phyloP scores from a whole-genome alignment of 371 early-diverging fungal species.

The Apophysomyces elegans region DNA sequence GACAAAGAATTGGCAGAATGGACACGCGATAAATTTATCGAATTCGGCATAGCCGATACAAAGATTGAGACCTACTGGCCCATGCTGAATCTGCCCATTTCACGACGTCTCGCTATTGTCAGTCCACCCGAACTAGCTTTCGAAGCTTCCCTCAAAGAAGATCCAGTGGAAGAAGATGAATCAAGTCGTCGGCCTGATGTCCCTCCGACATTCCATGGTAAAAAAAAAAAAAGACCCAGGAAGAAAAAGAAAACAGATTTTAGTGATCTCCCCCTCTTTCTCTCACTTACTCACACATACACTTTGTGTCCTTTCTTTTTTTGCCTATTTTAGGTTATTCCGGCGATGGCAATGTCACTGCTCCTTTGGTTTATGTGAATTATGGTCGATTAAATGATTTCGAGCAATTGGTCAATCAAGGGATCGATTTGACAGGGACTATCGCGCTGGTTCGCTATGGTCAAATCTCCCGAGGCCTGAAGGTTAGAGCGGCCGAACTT shows the following conservation, averaged over 20 bases:
- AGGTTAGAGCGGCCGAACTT: slow-evolving; percentile 63
- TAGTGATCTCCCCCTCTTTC: no score
- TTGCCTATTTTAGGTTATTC: slow-evolving; percentile 42
- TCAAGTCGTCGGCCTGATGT: slow-evolving; percentile 43
- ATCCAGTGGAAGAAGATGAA: slow-evolving; percentile 54
- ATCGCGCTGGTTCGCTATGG: slow-evolving; percentile 69
- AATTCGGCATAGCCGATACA: slow-evolving; percentile 55
- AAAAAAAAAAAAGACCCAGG: not conserved
- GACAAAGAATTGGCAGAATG: slow-evolving; percentile 55
- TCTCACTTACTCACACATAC: no score
- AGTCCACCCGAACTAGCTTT: slow-evolving; percentile 47
- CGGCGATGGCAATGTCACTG: slow-evolving; percentile 67
- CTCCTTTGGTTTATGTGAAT: slow-evolving; percentile 66
- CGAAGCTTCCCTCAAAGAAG: slow-evolving; percentile 59
- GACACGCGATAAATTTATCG: slow-evolving; percentile 52
- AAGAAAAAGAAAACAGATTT: no score
- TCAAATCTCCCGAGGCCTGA: slow-evolving; percentile 53
- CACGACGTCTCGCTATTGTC: slow-evolving; percentile 58
- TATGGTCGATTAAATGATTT: slow-evolving; percentile 67
- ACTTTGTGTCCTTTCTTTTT: not conserved
- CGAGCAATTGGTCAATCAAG: slow-evolving; percentile 39
- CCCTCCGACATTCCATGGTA: slow-evolving; percentile 66
- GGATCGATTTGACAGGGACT: slow-evolving; percentile 50
- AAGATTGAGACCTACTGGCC: slow-evolving; percentile 64
- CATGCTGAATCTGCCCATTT: slow-evolving; percentile 57